phyloP scores from a whole-genome alignment of 2,329 filamentous ascomycete genomes.

The Curvularia spicifera region DNA sequence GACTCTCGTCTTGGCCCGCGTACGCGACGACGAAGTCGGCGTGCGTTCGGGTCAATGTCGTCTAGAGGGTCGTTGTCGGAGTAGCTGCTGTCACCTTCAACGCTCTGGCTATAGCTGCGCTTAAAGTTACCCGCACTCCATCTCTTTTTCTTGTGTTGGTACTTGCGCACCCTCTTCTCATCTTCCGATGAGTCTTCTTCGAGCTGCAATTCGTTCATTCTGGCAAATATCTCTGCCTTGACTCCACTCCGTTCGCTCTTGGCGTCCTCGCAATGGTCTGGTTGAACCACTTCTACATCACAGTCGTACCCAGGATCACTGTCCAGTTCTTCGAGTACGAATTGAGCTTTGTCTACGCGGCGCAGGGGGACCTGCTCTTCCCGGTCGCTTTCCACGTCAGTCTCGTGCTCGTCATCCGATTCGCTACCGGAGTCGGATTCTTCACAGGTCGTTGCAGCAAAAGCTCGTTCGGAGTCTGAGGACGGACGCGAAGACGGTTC shows the following conservation, averaged over 20 bases:
- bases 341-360: slow-evolving; percentile 40
- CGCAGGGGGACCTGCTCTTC: slow-evolving; percentile 34
- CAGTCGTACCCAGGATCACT: slow-evolving; percentile 49
- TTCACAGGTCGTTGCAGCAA: slow-evolving; percentile 40
- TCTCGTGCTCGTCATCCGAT: slow-evolving; percentile 27
- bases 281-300: slow-evolving; percentile 53
- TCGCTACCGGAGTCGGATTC: slow-evolving; percentile 38
- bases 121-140: slow-evolving; percentile 55
- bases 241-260: slow-evolving; percentile 43
- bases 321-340: slow-evolving; percentile 54
- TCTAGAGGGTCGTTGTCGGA: slow-evolving; percentile 52
- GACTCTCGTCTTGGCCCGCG: slow-evolving; percentile 45
- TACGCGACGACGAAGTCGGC: slow-evolving; percentile 53
- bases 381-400: slow-evolving; percentile 39
- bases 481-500: slow-evolving; percentile 48
- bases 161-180: slow-evolving; percentile 35
- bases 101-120: slow-evolving; percentile 54
- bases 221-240: slow-evolving; percentile 42
- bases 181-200: slow-evolving; percentile 43
- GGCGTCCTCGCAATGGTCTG: slow-evolving; percentile 54
- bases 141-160: slow-evolving; percentile 49
- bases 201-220: slow-evolving; percentile 47
- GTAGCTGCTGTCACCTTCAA: slow-evolving; percentile 53
- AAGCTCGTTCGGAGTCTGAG: slow-evolving; percentile 45
- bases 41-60: slow-evolving; percentile 48